Evolutionary conservation across 768 basidiomycete genomes (phyloP).

Genomic region (Mycena epipterygia): DNA sequence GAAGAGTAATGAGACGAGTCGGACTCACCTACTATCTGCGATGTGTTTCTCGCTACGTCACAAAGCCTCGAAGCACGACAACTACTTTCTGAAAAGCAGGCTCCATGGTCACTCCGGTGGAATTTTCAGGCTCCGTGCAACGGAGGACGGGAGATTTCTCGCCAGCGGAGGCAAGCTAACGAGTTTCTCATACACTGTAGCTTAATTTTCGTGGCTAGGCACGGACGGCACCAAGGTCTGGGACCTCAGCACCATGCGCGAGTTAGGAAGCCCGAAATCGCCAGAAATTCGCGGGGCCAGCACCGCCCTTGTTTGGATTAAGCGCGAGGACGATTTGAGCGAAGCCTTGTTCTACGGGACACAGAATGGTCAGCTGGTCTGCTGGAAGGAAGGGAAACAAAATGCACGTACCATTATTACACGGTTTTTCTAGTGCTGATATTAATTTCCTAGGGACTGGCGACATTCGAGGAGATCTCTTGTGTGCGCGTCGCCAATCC

Average conservation of each 20-base stretch:
- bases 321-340: conserved; percentile 32
- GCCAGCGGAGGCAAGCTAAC: conserved; percentile 29
- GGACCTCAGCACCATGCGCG: conserved; percentile 25
- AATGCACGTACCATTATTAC: conserved; percentile 24
- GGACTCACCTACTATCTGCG: not conserved
- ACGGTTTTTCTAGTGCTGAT: conserved; percentile 13
- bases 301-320: conserved; percentile 35
- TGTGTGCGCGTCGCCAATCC: conserved; percentile 34
- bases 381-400: conserved; percentile 31
- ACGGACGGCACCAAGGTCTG: conserved; percentile 33
- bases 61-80: conserved; percentile 12
- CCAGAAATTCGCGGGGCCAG: conserved; percentile 26
- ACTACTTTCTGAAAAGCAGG: conserved; percentile 15
- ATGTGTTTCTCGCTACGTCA: conserved; percentile 22
- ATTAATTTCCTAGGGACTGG: conserved; percentile 5
- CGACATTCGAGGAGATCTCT: conserved; percentile 32
- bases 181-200: not conserved
- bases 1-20: conserved; percentile 2
- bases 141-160: conserved; percentile 29
- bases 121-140: conserved; percentile 20
- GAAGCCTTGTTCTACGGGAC: conserved; percentile 36
- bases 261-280: conserved; percentile 16
- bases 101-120: conserved; percentile 32
- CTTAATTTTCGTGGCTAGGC: not conserved
- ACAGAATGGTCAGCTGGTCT: conserved; percentile 33